These are phyloP conservation scores for Fraxinus ornus DNA, from an alignment of 305 asterid genomes.

Conservation along the genomic window DNA sequence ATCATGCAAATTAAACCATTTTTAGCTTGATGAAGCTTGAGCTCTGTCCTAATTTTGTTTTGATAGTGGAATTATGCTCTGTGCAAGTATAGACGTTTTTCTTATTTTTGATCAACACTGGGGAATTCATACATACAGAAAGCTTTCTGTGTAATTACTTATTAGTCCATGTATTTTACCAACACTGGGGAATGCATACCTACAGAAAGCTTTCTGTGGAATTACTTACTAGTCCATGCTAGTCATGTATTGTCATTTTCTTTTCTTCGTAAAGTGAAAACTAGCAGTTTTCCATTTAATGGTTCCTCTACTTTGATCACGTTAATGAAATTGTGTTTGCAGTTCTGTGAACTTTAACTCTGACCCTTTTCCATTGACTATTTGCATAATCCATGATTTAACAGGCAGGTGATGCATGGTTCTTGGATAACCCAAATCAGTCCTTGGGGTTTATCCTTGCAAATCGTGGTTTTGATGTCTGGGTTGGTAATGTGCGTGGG, in stretches of 20 bases:
- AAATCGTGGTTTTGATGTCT: constrained; percentile 83
- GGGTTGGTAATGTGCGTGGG: constrained; percentile 98
- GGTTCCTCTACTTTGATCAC: not conserved
- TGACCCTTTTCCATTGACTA: constrained; percentile 1
- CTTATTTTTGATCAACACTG: not conserved
- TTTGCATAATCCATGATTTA: constrained; percentile 20
- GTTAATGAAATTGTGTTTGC: not conserved
- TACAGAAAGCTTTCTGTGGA: too few species aligned
- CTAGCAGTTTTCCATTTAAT: not conserved
- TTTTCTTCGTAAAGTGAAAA: not conserved
- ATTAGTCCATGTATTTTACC: too few species aligned
- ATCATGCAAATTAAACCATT: not conserved
- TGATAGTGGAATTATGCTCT: not conserved
- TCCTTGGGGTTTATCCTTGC: constrained; percentile 97
- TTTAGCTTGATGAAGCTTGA: not conserved
- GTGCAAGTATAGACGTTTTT: not conserved
- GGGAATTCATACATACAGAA: not conserved
- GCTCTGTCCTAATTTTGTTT: not conserved
- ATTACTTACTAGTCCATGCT: not conserved
- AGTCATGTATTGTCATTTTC: not conserved
- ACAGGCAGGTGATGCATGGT: constrained; percentile 99
- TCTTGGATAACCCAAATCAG: constrained; percentile 67
- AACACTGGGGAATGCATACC: too few species aligned
- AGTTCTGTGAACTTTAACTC: not conserved
- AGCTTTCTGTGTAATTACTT: not conserved